These are phyloP conservation scores for Penicillium sp. DNA, from an alignment of 2,329 filamentous ascomycete genomes.

Conservation along the genomic window DNA sequence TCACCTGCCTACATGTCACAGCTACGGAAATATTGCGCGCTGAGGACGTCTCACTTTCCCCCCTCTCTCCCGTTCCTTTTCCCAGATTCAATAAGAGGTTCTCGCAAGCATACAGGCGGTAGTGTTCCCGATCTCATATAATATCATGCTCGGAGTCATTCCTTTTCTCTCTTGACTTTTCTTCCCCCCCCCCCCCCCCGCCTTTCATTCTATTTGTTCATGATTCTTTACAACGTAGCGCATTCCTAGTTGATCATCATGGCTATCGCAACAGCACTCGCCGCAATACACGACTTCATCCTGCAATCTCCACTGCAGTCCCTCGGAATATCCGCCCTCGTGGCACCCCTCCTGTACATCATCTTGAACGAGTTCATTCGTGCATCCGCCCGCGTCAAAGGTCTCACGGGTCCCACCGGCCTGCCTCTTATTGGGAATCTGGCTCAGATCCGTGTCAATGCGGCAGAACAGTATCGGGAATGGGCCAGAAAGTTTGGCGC, in stretches of 20 bases:
- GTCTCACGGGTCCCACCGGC: conserved; percentile 46
- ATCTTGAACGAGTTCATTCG: conserved; percentile 48
- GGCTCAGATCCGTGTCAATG: conserved; percentile 50
- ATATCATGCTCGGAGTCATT: too few relatives aligned
- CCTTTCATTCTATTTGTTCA: background rate
- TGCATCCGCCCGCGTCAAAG: conserved; percentile 39
- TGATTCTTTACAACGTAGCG: background rate
- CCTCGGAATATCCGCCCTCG: conserved; percentile 13
- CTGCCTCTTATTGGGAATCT: conserved; percentile 53
- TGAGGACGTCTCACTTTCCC: background rate
- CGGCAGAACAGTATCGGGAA: conserved; percentile 51
- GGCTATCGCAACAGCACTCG: conserved; percentile 23
- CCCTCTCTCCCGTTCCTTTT: background rate
- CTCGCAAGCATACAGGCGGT: too few relatives aligned
- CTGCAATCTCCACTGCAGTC: conserved; percentile 19
- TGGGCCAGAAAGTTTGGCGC: conserved; percentile 48
- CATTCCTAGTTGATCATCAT: conserved; percentile 11
- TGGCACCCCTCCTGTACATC: conserved; percentile 42
- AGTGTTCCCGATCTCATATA: too few relatives aligned
- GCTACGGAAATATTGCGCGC: too few relatives aligned
- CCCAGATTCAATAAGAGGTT: too few relatives aligned
- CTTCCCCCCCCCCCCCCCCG: background rate
- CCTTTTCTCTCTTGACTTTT: background rate
- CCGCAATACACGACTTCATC: conserved; percentile 16
- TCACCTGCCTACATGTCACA: too few relatives aligned